phyloP scores from a whole-genome alignment of 202 grass and related monocot species.

The Sporobolus alterniflorus region DNA sequence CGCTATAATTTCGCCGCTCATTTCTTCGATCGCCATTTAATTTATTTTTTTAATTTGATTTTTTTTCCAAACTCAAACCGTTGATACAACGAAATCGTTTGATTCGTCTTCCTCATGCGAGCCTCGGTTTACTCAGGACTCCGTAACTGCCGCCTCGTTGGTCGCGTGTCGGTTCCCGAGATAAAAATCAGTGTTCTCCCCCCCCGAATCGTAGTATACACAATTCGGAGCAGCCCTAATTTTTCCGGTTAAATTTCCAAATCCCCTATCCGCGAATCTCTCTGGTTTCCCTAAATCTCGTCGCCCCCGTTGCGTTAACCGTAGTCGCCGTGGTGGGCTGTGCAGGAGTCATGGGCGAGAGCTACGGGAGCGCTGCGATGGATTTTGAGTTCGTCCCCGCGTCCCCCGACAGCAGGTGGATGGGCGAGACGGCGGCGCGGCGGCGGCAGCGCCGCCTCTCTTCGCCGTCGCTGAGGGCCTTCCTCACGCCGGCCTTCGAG shows the following conservation, averaged over 20 bases:
- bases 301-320: background rate
- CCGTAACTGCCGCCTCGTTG: background rate
- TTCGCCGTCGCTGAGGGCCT: slow-evolving; percentile 49
- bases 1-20: background rate
- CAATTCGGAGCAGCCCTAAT: slow-evolving; percentile 2
- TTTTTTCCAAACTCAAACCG: background rate
- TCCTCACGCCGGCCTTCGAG: slow-evolving; percentile 55
- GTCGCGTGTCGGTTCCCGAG: background rate
- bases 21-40: background rate
- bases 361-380: slow-evolving; percentile 30
- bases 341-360: background rate
- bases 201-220: background rate
- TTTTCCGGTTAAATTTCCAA: slow-evolving; percentile 16
- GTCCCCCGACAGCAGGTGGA: slow-evolving; percentile 39
- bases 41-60: background rate
- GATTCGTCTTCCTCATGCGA: background rate
- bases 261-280: background rate
- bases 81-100: background rate
- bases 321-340: background rate
- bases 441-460: slow-evolving; percentile 52
- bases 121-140: background rate
- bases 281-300: slow-evolving; percentile 29
- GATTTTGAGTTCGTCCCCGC: slow-evolving; percentile 39
- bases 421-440: slow-evolving; percentile 41
- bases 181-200: too few relatives aligned